These are phyloP conservation scores for Baudoinia panamericana DNA, from an alignment of 495 filamentous ascomycete genomes.

Conservation along the genomic window DNA sequence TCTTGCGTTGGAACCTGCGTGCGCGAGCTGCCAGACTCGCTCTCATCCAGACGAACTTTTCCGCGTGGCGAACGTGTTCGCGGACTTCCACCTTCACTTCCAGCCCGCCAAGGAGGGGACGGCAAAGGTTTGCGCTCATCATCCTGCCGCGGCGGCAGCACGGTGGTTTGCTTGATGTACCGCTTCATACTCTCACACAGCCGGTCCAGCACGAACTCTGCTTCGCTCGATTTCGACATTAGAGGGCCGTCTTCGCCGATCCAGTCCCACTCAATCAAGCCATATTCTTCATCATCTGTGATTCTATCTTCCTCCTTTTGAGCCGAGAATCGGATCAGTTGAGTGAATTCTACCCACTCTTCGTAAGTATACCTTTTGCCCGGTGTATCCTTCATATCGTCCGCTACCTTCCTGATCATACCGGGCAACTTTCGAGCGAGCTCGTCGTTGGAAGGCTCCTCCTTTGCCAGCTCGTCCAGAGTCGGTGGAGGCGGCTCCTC, in stretches of 20 bases:
- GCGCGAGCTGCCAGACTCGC: no score
- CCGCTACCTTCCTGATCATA: slow-evolving; percentile 39
- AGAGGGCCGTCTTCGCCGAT: slow-evolving; percentile 51
- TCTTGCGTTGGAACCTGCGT: no score
- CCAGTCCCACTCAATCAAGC: slow-evolving; percentile 54
- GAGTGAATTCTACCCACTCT: slow-evolving; percentile 51
- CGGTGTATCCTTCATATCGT: slow-evolving; percentile 31
- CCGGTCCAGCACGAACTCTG: slow-evolving; percentile 48
- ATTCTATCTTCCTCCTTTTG: slow-evolving; percentile 12
- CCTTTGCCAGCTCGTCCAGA: slow-evolving; percentile 35
- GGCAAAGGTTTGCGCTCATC: no score
- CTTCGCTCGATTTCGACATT: slow-evolving; percentile 41
- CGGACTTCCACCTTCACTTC: no score
- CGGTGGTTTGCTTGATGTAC: slow-evolving; percentile 30
- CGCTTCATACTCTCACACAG: slow-evolving; percentile 46
- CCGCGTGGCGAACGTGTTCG: no score
- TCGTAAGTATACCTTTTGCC: slow-evolving; percentile 44
- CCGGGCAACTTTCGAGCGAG: slow-evolving; percentile 41
- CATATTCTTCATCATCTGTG: slow-evolving; percentile 40
- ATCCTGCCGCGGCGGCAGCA: no score
- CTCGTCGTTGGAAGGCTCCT: slow-evolving; percentile 25
- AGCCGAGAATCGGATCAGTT: slow-evolving; percentile 45
- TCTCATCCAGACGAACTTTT: no score
- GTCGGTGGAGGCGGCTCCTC: slow-evolving; percentile 19
- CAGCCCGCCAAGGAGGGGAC: no score